These are phyloP conservation scores for Pythium diclinum DNA, from an alignment of 352 stramenopile species.

Conservation along the genomic window DNA sequence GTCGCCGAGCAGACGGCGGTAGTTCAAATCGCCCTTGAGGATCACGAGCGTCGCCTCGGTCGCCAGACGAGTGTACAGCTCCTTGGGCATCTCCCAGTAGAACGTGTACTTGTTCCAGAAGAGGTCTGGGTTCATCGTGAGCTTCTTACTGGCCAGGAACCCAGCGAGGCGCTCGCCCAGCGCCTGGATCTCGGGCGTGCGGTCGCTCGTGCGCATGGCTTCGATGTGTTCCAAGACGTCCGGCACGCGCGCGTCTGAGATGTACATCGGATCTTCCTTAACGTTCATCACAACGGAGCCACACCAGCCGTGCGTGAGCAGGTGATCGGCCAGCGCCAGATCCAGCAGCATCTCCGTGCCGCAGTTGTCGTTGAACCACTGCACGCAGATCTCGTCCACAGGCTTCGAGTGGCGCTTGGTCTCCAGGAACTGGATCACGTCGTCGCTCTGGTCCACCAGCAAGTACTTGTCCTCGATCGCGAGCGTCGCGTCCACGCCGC, in stretches of 20 bases:
- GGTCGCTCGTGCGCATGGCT: conserved; percentile 40
- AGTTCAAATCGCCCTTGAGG: conserved; percentile 98
- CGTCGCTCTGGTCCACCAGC: conserved; percentile 51
- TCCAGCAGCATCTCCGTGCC: conserved; percentile 71
- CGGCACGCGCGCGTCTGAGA: conserved; percentile 62
- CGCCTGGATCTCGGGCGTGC: conserved; percentile 39
- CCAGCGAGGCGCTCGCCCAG: conserved; percentile 40
- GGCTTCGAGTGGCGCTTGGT: conserved; percentile 4
- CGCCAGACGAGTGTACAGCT: conserved; percentile 31
- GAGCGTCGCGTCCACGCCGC: conserved; percentile 45
- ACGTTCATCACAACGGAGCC: conserved; percentile 64
- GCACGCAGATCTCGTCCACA: conserved; percentile 26
- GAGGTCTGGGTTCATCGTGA: conserved; percentile 30
- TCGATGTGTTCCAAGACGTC: conserved; percentile 66
- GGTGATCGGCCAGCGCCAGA: conserved; percentile 58
- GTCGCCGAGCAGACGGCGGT: conserved; percentile 94
- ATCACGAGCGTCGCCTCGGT: conserved; percentile 85
- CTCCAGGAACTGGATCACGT: conserved; percentile 46
- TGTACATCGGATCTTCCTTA: conserved; percentile 74
- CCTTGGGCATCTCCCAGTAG: conserved; percentile 62
- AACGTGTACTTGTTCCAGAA: conserved; percentile 77
- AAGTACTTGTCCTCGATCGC: conserved; percentile 57
- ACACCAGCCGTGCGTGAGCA: conserved; percentile 51
- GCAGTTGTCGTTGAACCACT: conserved; percentile 83
- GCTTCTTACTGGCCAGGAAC: conserved; percentile 29